phyloP scores from a whole-genome alignment of 345 rosid genomes.

The Salix udensis region DNA sequence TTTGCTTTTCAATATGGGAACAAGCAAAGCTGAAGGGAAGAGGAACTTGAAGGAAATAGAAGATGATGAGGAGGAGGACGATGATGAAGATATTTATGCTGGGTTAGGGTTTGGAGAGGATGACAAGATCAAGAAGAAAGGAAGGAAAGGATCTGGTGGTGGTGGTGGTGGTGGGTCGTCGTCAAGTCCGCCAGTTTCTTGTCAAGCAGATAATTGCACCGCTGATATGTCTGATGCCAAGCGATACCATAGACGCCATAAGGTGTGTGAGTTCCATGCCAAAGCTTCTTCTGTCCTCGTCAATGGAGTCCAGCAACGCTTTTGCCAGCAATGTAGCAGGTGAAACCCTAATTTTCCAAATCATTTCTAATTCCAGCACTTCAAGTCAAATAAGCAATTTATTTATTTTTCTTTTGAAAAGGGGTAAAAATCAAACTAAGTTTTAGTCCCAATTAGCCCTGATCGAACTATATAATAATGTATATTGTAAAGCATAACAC shows the following conservation, averaged over 20 bases:
- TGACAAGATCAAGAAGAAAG: constrained; percentile 47
- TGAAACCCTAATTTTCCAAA: constrained; percentile 36
- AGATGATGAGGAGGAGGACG: constrained; percentile 60
- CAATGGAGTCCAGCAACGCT: constrained; percentile 65
- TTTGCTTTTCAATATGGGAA: constrained; percentile 30
- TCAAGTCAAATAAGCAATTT: not conserved
- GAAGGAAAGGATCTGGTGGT: constrained; percentile 29
- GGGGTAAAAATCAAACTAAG: not conserved
- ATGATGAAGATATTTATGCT: constrained; percentile 24
- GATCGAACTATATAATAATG: not conserved
- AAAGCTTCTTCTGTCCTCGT: constrained; percentile 57
- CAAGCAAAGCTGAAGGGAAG: constrained; percentile 60
- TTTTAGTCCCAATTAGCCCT: not conserved
- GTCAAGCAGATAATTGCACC: constrained; percentile 70
- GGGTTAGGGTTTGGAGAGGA: constrained; percentile 43
- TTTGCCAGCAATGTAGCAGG: constrained; percentile 99
- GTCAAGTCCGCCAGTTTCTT: constrained; percentile 27
- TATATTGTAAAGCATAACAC: not conserved
- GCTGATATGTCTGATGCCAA: constrained; percentile 61
- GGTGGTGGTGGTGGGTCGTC: not conserved
- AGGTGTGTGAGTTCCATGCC: constrained; percentile 84
- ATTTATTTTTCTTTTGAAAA: not conserved
- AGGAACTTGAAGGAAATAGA: constrained; percentile 48
- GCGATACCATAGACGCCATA: constrained; percentile 79
- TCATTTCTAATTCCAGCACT: not conserved